phyloP scores from a whole-genome alignment of 2,329 filamentous ascomycete species.

The Exserohilum rostratum region DNA sequence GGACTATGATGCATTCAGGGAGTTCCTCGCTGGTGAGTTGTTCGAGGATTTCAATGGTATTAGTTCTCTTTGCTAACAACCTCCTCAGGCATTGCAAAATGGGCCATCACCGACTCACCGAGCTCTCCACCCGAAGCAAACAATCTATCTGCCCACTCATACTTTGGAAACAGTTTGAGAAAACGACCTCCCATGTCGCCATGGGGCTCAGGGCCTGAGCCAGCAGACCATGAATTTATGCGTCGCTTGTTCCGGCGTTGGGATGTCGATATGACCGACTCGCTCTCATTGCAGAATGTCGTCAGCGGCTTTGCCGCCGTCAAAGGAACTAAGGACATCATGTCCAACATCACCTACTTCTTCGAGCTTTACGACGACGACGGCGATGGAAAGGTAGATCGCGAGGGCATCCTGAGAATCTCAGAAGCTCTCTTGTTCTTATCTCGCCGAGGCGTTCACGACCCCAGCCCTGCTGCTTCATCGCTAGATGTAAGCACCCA shows the following conservation, averaged over 20 bases:
- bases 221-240: slow-evolving; percentile 95
- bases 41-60: accelerated
- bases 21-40: slow-evolving; percentile 74
- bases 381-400: slow-evolving; percentile 86
- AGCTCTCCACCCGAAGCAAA: slow-evolving; percentile 61
- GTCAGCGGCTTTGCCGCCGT: slow-evolving; percentile 89
- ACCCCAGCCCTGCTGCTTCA: slow-evolving; percentile 70
- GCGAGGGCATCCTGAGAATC: slow-evolving; percentile 92
- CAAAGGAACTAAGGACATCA: slow-evolving; percentile 93
- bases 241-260: slow-evolving; percentile 84
- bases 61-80: slow-evolving; percentile 8
- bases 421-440: slow-evolving; percentile 93
- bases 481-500: slow-evolving; percentile 57
- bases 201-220: slow-evolving; percentile 68
- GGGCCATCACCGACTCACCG: slow-evolving; percentile 89
- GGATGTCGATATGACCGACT: slow-evolving; percentile 79
- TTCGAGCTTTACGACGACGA: slow-evolving; percentile 97
- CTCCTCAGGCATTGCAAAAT: slow-evolving; percentile 74
- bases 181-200: slow-evolving; percentile 55
- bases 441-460: slow-evolving; percentile 84
- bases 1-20: slow-evolving; percentile 96
- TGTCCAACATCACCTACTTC: slow-evolving; percentile 97
- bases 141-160: slow-evolving; percentile 61
- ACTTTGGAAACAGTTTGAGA: slow-evolving; percentile 58
- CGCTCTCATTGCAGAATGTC: slow-evolving; percentile 86